Evolutionary conservation across 768 basidiomycete species (phyloP).

Genomic region (Lactarius quietus): DNA sequence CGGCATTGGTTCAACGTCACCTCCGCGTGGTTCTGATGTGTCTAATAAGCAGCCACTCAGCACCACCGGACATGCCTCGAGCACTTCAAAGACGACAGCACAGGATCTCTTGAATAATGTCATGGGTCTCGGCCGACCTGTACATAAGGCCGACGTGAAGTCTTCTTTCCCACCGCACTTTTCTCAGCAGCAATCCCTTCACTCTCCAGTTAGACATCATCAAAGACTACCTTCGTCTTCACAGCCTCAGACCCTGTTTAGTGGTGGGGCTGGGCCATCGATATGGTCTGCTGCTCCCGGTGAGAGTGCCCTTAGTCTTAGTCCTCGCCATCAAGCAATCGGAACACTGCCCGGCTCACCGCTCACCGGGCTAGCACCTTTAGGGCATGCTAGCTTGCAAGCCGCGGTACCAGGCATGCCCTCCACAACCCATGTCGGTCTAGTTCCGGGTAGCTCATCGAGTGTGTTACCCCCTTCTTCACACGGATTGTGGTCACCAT

Average conservation of each 20-base stretch:
- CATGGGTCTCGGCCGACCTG: conserved; percentile 36
- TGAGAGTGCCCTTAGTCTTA: conserved; percentile 33
- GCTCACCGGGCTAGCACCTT: conserved; percentile 1
- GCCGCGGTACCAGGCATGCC: not conserved
- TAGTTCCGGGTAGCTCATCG: not conserved
- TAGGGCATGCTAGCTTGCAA: conserved; percentile 10
- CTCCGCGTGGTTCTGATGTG: conserved; percentile 29
- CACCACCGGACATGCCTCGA: conserved; percentile 18
- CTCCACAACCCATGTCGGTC: not conserved
- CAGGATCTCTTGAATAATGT: conserved; percentile 62
- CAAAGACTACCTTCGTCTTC: conserved; percentile 33
- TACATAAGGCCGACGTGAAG: conserved; percentile 24
- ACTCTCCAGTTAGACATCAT: conserved; percentile 19
- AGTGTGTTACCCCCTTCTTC: not conserved
- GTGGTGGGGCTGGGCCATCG: conserved; percentile 43
- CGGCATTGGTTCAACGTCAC: conserved; percentile 30
- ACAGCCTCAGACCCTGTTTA: conserved; percentile 49
- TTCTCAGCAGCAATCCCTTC: conserved; percentile 13
- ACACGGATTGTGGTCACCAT: conserved; percentile 19
- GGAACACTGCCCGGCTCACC: conserved; percentile 8
- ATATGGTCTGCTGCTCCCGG: conserved; percentile 67
- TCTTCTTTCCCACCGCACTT: conserved; percentile 18
- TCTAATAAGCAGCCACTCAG: conserved; percentile 27
- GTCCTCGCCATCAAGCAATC: conserved; percentile 19
- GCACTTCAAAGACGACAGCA: conserved; percentile 48